A percentile compares a stretch with the other conserved stretches of the same genome.
Conservation (phyloP, 2,329 filamentous ascomycete species). For the Xylariaceae sp. region DNA sequence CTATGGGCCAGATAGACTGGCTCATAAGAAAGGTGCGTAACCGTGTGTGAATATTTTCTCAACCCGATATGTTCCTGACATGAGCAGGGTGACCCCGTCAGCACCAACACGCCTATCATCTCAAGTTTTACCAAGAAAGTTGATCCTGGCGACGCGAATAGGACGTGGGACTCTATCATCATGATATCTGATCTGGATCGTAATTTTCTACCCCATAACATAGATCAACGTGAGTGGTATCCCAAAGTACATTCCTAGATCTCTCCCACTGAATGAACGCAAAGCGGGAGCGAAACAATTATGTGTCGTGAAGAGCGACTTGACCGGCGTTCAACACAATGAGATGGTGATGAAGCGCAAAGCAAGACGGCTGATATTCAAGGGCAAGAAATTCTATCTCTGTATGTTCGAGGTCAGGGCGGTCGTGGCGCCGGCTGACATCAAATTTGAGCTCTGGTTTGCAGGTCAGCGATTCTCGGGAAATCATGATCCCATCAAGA, state of each 20-base stretch:
- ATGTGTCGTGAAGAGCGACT: slow-evolving; percentile 37
- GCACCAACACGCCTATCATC: slow-evolving; percentile 29
- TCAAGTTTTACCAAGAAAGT: slow-evolving; percentile 33
- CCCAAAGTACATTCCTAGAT: neutral
- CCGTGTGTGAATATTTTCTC: neutral
- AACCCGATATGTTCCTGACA: slow-evolving; percentile 1
- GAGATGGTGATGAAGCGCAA: slow-evolving; percentile 35
- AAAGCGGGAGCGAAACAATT: slow-evolving; percentile 34
- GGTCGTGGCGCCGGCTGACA: slow-evolving; percentile 50
- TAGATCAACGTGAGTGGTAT: slow-evolving; percentile 31
- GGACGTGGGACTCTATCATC: slow-evolving; percentile 34
- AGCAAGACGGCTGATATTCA: slow-evolving; percentile 27
- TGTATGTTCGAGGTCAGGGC: slow-evolving; percentile 48
- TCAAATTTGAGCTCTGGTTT: slow-evolving; percentile 43
- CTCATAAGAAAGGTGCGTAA: slow-evolving; percentile 32
- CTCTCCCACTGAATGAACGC: neutral
- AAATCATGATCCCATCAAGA: slow-evolving; percentile 33
- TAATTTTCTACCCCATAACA: slow-evolving; percentile 31
- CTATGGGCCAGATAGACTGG: slow-evolving; percentile 39
- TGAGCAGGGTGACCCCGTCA: slow-evolving; percentile 34
- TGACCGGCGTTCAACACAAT: slow-evolving; percentile 33
- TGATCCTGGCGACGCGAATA: slow-evolving; percentile 26
- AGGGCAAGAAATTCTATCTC: slow-evolving; percentile 33
- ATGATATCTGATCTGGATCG: slow-evolving; percentile 36
- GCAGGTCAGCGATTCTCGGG: slow-evolving; percentile 34